phyloP scores from a whole-genome alignment of 2,329 filamentous ascomycete genomes.

The Colletotrichum truncatum region DNA sequence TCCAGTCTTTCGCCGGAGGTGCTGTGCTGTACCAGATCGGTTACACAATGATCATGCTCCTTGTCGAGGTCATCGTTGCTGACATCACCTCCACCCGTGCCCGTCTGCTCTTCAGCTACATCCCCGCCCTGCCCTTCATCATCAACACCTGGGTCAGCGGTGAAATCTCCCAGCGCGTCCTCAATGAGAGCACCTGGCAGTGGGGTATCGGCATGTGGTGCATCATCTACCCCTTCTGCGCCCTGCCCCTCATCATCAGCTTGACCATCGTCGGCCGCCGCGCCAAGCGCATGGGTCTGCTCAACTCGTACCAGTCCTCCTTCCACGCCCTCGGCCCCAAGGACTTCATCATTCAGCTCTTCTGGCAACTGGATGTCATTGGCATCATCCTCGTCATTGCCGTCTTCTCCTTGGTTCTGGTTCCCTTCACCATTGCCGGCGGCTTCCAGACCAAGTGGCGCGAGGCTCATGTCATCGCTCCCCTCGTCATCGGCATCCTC shows the following conservation, averaged over 20 bases:
- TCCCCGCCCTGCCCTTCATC: slow-evolving; percentile 68
- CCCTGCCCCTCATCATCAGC: slow-evolving; percentile 63
- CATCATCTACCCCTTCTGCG: slow-evolving; percentile 66
- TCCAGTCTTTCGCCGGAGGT: slow-evolving; percentile 64
- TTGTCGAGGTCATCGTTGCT: slow-evolving; percentile 71
- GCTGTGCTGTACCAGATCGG: slow-evolving; percentile 71
- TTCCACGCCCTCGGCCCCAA: slow-evolving; percentile 42
- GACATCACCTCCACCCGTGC: slow-evolving; percentile 71
- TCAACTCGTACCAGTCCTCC: slow-evolving; percentile 46
- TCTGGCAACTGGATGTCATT: slow-evolving; percentile 56
- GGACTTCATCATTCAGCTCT: slow-evolving; percentile 48
- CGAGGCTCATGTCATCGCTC: slow-evolving; percentile 49
- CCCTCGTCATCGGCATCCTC: slow-evolving; percentile 54
- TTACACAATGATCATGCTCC: slow-evolving; percentile 68
- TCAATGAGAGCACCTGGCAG: slow-evolving; percentile 60
- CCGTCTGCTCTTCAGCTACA: slow-evolving; percentile 72
- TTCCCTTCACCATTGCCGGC: slow-evolving; percentile 56
- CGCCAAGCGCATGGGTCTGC: slow-evolving; percentile 59
- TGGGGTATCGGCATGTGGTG: slow-evolving; percentile 74
- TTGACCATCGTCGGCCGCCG: slow-evolving; percentile 60
- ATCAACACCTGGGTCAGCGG: slow-evolving; percentile 74
- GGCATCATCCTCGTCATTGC: slow-evolving; percentile 57
- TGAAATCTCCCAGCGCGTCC: slow-evolving; percentile 59
- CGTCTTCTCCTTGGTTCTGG: slow-evolving; percentile 55
- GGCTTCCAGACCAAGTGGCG: slow-evolving; percentile 50